Evolutionary conservation across 176 grass and related monocot genomes (phyloP), one percentile per base, ranked within the genome.

Genomic region (Pontederia crassipes): DNA sequence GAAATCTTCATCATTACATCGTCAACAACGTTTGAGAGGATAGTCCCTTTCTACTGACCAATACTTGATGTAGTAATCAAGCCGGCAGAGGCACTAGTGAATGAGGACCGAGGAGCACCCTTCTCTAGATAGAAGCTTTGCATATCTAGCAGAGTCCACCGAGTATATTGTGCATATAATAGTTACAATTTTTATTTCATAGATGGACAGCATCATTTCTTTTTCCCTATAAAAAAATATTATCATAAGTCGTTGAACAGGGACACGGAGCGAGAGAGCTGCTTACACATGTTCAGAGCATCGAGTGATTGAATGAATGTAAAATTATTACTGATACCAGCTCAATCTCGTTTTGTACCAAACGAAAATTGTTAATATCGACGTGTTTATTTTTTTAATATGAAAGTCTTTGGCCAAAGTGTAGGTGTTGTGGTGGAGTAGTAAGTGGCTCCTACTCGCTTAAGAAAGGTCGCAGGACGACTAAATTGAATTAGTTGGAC

Each of bases 1-100:
- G 90, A 58, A 85, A 86, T 71, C 77, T 86, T 62, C 90, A 89
- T 68, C 77, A 82, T 0, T 86, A 76, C 54, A 76, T 95, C 45
- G 86, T 89, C 10, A 95, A 95, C 74, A 79, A 66, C 74, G 53
- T 78, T 57, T 35, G 90, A 89, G 80, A 80, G 90, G 48, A 83
- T 95, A 15, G 77, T 95, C 62, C 86, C 90, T 28, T 95, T 95
- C 74, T 89, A 89, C 59, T 76, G 79, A 50, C 86, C 90, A 17
- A 86, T 79, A 0, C 74, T 56, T 17, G 82, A 83, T 76, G 77
- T 79, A 40, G 48, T 86, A 58, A 73, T 95, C 16, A 57, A 67
- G 28, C 80, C 86, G 46, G 82, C 79, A 3, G 59, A 58, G 17
- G 77, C 29, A 8, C 79, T 89, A n/a, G 70, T 81, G 46, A 77